Conservation (phyloP, 2,329 filamentous ascomycete species). For the Chrysoporthe austroafricana region DNA sequence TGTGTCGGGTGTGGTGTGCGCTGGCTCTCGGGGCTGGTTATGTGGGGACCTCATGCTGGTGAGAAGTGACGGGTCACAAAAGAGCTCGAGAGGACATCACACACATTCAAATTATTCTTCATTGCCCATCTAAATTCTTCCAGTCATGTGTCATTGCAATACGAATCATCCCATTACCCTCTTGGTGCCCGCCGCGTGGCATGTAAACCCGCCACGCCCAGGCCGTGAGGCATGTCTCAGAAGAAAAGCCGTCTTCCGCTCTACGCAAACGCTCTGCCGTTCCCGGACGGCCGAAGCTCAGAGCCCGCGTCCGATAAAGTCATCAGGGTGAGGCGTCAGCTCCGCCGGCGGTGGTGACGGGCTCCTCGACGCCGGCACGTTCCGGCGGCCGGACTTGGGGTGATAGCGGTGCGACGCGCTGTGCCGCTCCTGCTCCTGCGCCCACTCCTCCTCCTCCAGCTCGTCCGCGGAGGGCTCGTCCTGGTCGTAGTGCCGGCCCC, state of each 20-base stretch:
- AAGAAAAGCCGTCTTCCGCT: not conserved
- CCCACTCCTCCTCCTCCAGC: conserved; percentile 20
- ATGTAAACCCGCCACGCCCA: not conserved
- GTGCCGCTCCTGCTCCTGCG: conserved; percentile 23
- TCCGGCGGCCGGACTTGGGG: conserved; percentile 22
- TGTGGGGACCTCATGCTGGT: not conserved
- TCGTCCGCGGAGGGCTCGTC: conserved; percentile 16
- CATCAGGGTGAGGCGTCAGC: conserved; percentile 12
- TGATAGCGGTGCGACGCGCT: conserved; percentile 21
- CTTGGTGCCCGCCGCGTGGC: not conserved
- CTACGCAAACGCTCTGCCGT: not conserved
- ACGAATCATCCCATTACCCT: no score
- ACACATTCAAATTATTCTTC: not conserved
- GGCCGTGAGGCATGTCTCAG: not conserved
- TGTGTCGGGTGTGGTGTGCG: no score
- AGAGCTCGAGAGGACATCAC: not conserved
- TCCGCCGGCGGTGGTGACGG: conserved; percentile 17
- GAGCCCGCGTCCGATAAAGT: conserved; percentile 25
- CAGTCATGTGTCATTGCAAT: no score
- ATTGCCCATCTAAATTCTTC: not conserved
- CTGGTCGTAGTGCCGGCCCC: not conserved
- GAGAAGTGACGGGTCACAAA: not conserved
- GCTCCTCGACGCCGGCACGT: conserved; percentile 11
- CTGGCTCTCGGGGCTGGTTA: not conserved
- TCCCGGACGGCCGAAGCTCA: not conserved